Conservation (phyloP, 148 eudicot species). For the Diospyros lotus region DNA sequence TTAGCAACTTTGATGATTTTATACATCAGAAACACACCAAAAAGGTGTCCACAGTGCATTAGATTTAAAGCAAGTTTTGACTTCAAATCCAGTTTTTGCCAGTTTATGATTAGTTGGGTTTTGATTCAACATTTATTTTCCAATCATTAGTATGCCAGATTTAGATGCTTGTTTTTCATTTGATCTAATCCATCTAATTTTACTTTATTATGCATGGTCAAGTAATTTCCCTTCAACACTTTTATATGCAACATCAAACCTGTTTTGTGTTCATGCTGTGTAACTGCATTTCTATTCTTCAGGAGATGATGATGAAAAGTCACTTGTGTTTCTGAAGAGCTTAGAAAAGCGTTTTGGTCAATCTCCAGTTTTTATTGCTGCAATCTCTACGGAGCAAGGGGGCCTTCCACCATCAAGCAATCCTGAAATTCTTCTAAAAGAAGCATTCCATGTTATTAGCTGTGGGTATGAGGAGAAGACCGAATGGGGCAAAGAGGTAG, state of each 20-base stretch:
- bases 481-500: constrained; percentile 50
- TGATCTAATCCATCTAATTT: not conserved
- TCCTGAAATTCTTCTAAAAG: constrained; percentile 50
- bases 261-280: not conserved
- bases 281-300: not conserved
- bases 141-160: not conserved
- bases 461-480: constrained; percentile 64
- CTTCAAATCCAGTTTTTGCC: not conserved
- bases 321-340: constrained; percentile 57
- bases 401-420: constrained; percentile 48
- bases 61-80: not conserved
- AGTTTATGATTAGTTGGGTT: not conserved
- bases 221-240: too few relatives aligned
- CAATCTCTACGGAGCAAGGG: constrained; percentile 59
- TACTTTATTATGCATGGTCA: not conserved
- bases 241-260: too few relatives aligned
- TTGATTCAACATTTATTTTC: not conserved
- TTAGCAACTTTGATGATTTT: not conserved
- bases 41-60: too few relatives aligned
- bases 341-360: constrained; percentile 62
- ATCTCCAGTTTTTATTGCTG: constrained; percentile 54
- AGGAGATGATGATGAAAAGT: constrained; percentile 51
- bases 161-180: not conserved
- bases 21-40: not conserved
- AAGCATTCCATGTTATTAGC: constrained; percentile 63